These are phyloP conservation scores for Imleria badia DNA, from an alignment of 768 basidiomycete species.

Conservation along the genomic window DNA sequence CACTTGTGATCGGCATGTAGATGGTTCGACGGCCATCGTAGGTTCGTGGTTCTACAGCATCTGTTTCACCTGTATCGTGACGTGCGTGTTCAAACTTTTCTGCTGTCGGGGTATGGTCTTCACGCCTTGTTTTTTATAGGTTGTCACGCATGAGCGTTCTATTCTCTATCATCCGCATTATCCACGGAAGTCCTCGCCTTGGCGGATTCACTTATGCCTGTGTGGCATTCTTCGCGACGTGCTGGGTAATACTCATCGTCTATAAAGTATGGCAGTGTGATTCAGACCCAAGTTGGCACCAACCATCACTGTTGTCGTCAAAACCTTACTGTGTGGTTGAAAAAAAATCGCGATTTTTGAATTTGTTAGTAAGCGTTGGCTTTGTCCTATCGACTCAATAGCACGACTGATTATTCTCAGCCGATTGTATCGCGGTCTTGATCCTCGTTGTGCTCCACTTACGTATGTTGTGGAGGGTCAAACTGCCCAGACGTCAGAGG, in stretches of 20 bases:
- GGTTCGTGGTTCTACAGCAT: too few species aligned
- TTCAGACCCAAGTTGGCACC: conserved; percentile 11
- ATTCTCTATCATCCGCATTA: too few species aligned
- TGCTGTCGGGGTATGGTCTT: too few species aligned
- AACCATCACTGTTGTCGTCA: not conserved
- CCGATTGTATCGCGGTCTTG: conserved; percentile 15
- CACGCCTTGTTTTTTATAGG: too few species aligned
- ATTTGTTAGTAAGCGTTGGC: conserved; percentile 12
- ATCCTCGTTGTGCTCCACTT: conserved; percentile 22
- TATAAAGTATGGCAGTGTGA: conserved; percentile 9
- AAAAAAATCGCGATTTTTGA: conserved; percentile 7
- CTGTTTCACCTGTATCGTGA: too few species aligned
- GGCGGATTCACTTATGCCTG: conserved; percentile 7
- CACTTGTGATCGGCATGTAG: too few species aligned
- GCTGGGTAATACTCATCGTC: conserved; percentile 6
- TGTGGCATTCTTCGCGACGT: conserved; percentile 1
- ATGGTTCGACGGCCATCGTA: too few species aligned
- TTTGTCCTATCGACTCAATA: not conserved
- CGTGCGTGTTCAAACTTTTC: too few species aligned
- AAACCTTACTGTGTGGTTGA: conserved; percentile 12
- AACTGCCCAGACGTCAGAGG: conserved; percentile 17
- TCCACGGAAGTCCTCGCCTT: too few species aligned
- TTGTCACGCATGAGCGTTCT: too few species aligned
- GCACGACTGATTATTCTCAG: not conserved
- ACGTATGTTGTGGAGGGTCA: conserved; percentile 22